These are phyloP conservation scores for Hymenoscyphus fraxineus DNA, from an alignment of 2,329 filamentous ascomycete species.

Conservation along the genomic window DNA sequence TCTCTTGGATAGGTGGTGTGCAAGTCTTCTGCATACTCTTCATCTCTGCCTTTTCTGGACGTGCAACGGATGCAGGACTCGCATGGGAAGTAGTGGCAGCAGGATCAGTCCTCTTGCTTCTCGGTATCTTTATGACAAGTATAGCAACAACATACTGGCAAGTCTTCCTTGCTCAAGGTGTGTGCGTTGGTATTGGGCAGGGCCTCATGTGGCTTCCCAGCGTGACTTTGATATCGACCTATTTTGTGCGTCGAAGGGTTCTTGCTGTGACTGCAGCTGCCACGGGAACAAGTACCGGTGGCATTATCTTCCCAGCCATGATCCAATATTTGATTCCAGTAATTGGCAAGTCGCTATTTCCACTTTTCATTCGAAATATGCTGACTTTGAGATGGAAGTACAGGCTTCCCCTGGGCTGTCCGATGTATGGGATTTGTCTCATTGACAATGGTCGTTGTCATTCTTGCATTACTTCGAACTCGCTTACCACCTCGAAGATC, in stretches of 20 bases:
- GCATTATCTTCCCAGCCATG: conserved; percentile 41
- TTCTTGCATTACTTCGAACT: neutral
- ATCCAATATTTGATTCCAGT: conserved; percentile 35
- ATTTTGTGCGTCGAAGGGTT: conserved; percentile 20
- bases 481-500: conserved; percentile 31
- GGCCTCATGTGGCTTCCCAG: conserved; percentile 39
- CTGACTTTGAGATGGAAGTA: neutral
- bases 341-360: conserved; percentile 18
- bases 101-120: conserved; percentile 17
- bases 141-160: conserved; percentile 38
- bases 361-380: neutral
- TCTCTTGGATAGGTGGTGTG: conserved; percentile 47
- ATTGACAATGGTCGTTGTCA: neutral
- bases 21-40: conserved; percentile 43
- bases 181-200: conserved; percentile 38
- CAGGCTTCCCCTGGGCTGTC: conserved; percentile 41
- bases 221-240: conserved; percentile 33
- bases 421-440: conserved; percentile 42
- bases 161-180: conserved; percentile 39
- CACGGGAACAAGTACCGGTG: conserved; percentile 35
- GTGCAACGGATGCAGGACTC: conserved; percentile 42
- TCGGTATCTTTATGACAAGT: conserved; percentile 38
- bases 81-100: conserved; percentile 26
- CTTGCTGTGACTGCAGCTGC: conserved; percentile 35
- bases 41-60: conserved; percentile 41